These are phyloP conservation scores for Pseudomonodictys pantanalensis DNA, from an alignment of 495 filamentous ascomycete species.

Conservation along the genomic window DNA sequence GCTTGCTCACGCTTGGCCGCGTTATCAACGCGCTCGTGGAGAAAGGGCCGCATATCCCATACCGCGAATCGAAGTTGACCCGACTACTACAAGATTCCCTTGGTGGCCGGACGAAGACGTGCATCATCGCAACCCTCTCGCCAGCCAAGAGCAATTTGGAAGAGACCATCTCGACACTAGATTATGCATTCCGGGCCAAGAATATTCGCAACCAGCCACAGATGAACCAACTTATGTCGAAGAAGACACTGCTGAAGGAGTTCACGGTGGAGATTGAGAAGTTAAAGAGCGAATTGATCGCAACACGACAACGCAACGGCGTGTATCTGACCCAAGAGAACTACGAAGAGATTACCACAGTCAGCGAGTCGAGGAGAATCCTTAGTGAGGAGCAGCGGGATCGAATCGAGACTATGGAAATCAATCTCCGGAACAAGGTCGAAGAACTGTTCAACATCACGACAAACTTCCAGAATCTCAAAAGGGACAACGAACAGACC, in stretches of 20 bases:
- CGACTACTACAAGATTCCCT: conserved; percentile 93
- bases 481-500: conserved; percentile 79
- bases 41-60: conserved; percentile 85
- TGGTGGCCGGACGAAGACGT: conserved; percentile 92
- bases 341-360: conserved; percentile 81
- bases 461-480: conserved; percentile 76
- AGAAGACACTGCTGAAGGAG: conserved; percentile 84
- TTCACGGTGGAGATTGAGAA: conserved; percentile 93
- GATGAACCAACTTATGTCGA: conserved; percentile 83
- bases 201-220: conserved; percentile 98
- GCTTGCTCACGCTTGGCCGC: conserved; percentile 85
- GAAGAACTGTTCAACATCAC: conserved; percentile 86
- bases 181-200: conserved; percentile 96
- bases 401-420: conserved; percentile 89
- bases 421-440: conserved; percentile 81
- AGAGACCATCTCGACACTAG: conserved; percentile 94
- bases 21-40: conserved; percentile 98
- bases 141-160: conserved; percentile 92
- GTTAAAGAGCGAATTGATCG: conserved; percentile 88
- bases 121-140: conserved; percentile 96
- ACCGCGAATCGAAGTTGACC: conserved; percentile 94
- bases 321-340: conserved; percentile 84
- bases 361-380: conserved; percentile 89
- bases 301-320: conserved; percentile 88
- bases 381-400: conserved; percentile 87